Percentiles rank a stretch among this genome's conserved stretches.
Conservation (phyloP, 192 early-diverging fungal species). For the Rhizoclosmatium sp. region DNA sequence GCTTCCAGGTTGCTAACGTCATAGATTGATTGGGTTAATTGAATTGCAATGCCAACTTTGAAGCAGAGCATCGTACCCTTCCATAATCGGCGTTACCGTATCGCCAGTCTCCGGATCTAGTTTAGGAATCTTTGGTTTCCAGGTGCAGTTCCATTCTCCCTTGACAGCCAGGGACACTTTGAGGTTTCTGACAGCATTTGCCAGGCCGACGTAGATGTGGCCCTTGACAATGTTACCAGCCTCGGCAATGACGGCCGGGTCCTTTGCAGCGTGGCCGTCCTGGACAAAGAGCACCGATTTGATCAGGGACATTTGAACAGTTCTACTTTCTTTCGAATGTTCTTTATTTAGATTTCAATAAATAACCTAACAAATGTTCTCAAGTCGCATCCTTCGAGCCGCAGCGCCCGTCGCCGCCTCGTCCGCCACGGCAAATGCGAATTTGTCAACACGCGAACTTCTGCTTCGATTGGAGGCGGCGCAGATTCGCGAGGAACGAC, state of each 20-base stretch:
- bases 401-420: not conserved
- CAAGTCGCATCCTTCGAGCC: not conserved
- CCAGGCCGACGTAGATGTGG: conserved; percentile 24
- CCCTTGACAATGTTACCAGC: conserved; percentile 8
- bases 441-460: not conserved
- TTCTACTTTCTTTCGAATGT: too few relatives aligned
- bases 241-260: not conserved
- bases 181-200: not conserved
- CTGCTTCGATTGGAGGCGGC: not conserved
- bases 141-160: conserved; percentile 10
- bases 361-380: too few relatives aligned
- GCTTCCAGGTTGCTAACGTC: conserved; percentile 18
- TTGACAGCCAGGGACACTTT: not conserved
- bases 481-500: not conserved
- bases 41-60: not conserved
- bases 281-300: conserved; percentile 7
- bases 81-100: not conserved
- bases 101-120: not conserved
- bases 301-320: too few relatives aligned
- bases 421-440: not conserved
- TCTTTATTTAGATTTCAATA: too few relatives aligned
- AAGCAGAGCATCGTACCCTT: conserved; percentile 9
- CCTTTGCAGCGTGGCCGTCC: conserved; percentile 14
- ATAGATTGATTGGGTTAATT: not conserved
- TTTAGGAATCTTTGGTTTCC: not conserved